A percentile compares a stretch with the other conserved stretches of the same genome.
Evolutionary conservation across 352 stramenopile genomes (phyloP).

Genomic region (Globisporangium parvum): DNA sequence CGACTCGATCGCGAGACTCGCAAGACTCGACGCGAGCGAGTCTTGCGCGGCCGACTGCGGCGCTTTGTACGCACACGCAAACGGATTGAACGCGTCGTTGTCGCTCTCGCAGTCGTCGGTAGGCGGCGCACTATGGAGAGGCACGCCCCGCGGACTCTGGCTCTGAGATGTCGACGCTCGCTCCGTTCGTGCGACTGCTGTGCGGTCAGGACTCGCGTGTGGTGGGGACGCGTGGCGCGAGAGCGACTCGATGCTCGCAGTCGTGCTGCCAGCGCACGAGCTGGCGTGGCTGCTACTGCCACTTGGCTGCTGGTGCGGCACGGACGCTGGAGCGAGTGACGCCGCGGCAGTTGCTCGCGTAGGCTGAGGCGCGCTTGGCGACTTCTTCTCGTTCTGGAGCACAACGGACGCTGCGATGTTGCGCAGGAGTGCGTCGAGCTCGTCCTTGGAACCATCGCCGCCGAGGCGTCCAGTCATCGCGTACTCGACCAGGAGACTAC

Average conservation of each 20-base stretch:
- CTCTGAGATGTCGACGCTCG: neutral
- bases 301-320: neutral
- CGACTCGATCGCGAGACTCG: slow-evolving; percentile 23
- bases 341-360: neutral
- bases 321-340: neutral
- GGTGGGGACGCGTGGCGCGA: neutral
- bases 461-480: slow-evolving; percentile 53
- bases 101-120: slow-evolving; percentile 19
- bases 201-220: neutral
- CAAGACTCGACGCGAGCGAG: slow-evolving; percentile 28
- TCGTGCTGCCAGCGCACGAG: neutral
- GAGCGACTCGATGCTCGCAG: slow-evolving; percentile 5
- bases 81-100: slow-evolving; percentile 69
- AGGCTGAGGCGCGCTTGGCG: no score
- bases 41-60: slow-evolving; percentile 10
- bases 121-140: no score
- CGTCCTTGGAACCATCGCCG: slow-evolving; percentile 46
- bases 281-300: neutral
- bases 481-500: slow-evolving; percentile 62
- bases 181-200: neutral
- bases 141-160: neutral
- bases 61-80: slow-evolving; percentile 41
- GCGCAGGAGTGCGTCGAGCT: slow-evolving; percentile 61
- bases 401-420: slow-evolving; percentile 57
- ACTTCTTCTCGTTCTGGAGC: slow-evolving; percentile 36